Base-by-base conservation (phyloP, 495 filamentous ascomycete species). In the Rhizodiscina lignyota region DNA sequence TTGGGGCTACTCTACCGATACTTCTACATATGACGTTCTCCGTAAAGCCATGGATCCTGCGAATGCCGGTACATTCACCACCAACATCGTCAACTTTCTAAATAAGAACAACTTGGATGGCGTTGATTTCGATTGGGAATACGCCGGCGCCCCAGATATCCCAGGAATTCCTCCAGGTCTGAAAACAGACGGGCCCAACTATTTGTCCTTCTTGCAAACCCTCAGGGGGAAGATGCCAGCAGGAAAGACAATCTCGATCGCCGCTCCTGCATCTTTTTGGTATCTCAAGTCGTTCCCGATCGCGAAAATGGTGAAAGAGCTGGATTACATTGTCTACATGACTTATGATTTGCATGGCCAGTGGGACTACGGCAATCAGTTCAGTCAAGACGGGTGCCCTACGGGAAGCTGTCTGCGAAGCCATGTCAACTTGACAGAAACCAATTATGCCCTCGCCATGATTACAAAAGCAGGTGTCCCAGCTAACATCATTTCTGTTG, bases 401-500 rank as follows among this genome's bases (percentile, higher is more conserved):
- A 21, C 21, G 0, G 57, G 63, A 12, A 56, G 55, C 38, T 62
- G 59, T 38, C 53, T 63, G 1, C 48, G 58, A 16, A 53, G 46
- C 5, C 60, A 66, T 31, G 55, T 63, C 22, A 64, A 64, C 35
- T 13, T 41, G 21, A 62, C 63, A 2, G 63, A 67, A 42, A 65
- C 58, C 2, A 33, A 40, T 21, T 34, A 49, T 21, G 46, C 55
- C 2, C 44, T 68, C 1, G 34, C 49, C 11, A 65, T 68, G 60
- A 51, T 68, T 12, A 67, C 66, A 23, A 70, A 70, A 38, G 63
- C 63, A 0, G 62, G 63, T 12, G 59, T 64, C 1, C 55, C 53
- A 0, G 26, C 45, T 0, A 54, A 49, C 26, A 62, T 59, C 40
- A 32, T 69, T 18, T 5, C 58, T 1, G 54, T 63, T 13, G 58